Evolutionary conservation across 345 rosid genomes (phyloP).

Genomic region (Euphorbia lathyris): DNA sequence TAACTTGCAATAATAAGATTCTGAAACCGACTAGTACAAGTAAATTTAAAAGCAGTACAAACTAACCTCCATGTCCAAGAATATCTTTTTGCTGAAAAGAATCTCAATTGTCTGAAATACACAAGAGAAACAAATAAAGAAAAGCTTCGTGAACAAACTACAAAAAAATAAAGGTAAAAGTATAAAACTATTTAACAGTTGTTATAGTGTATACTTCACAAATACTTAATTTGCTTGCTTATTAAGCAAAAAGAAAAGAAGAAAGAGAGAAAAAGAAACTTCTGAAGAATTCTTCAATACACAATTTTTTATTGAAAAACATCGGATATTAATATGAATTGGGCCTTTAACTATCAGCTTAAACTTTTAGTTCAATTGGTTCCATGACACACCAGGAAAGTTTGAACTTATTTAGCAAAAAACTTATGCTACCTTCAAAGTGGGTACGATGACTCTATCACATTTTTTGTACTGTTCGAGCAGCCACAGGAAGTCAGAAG

Average conservation of each 20-base stretch:
- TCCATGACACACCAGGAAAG: too few species aligned
- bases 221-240: not conserved
- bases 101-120: conserved; percentile 69
- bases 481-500: conserved; percentile 71
- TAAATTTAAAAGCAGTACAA: not conserved
- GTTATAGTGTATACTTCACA: not conserved
- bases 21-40: not conserved
- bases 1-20: not conserved
- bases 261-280: not conserved
- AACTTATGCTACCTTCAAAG: conserved; percentile 62
- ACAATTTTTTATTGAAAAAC: not conserved
- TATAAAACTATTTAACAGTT: not conserved
- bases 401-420: not conserved
- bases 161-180: not conserved
- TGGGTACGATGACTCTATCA: conserved; percentile 76
- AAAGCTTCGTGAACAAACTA: not conserved
- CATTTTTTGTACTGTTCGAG: conserved; percentile 68
- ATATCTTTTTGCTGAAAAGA: conserved; percentile 61
- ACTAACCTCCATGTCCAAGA: conserved; percentile 74
- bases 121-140: conserved; percentile 3
- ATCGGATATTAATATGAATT: too few species aligned
- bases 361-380: too few species aligned
- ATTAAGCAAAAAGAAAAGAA: not conserved
- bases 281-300: not conserved
- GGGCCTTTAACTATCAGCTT: too few species aligned